Conservation (phyloP, 1,284 basidiomycete genomes). For the Xerocomus tenax region DNA sequence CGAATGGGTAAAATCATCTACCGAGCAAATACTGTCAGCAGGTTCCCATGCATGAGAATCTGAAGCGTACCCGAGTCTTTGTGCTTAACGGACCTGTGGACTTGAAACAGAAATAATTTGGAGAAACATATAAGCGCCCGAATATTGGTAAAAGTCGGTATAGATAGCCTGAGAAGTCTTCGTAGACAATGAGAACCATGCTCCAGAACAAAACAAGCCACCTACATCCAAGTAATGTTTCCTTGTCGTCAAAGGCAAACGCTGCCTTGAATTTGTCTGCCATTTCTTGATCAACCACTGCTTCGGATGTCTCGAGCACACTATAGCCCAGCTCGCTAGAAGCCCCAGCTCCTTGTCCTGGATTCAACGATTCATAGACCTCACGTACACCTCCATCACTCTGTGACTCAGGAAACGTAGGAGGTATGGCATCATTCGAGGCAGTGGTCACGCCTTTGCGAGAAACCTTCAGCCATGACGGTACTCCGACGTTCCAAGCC, state of each 20-base stretch:
- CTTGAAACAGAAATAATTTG: slow-evolving; percentile 84
- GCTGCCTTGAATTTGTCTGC: slow-evolving; percentile 67
- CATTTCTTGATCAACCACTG: slow-evolving; percentile 54
- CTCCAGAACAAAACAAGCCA: slow-evolving; percentile 16
- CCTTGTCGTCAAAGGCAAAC: slow-evolving; percentile 82
- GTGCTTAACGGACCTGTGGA: slow-evolving; percentile 67
- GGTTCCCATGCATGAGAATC: slow-evolving; percentile 5
- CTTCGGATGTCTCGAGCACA: slow-evolving; percentile 60
- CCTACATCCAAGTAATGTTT: slow-evolving; percentile 79
- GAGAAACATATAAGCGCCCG: slow-evolving; percentile 80
- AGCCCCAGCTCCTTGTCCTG: slow-evolving; percentile 26
- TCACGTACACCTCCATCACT: slow-evolving; percentile 38
- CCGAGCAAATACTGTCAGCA: slow-evolving; percentile 5
- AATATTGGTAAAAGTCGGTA: slow-evolving; percentile 79
- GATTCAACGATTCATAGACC: slow-evolving; percentile 39
- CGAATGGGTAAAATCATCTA: slow-evolving; percentile 91
- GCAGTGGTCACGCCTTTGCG: slow-evolving; percentile 35
- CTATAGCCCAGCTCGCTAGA: slow-evolving; percentile 64
- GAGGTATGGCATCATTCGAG: slow-evolving; percentile 6
- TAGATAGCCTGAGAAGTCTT: slow-evolving; percentile 84
- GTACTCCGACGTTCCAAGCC: slow-evolving; percentile 56
- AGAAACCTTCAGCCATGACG: slow-evolving; percentile 61
- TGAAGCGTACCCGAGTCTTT: slow-evolving; percentile 61
- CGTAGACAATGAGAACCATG: slow-evolving; percentile 7
- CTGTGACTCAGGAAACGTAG: slow-evolving; percentile 12